phyloP scores from a whole-genome alignment of 176 grass and related monocot species.

The Juncus inflexus region DNA sequence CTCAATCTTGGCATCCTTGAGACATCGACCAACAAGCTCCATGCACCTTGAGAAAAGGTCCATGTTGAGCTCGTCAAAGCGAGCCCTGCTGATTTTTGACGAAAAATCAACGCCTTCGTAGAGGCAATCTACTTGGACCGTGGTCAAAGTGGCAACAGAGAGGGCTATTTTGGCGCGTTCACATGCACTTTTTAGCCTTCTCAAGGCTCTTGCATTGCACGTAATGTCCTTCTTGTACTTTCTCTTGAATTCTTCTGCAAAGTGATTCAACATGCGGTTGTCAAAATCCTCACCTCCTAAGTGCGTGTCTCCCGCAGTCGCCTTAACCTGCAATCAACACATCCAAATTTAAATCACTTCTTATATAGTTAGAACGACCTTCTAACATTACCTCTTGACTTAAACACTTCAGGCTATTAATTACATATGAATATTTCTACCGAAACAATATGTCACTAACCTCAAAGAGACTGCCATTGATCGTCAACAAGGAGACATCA shows the following conservation, averaged over 20 bases:
- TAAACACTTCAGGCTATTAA: no score
- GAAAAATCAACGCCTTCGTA: conserved; percentile 21
- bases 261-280: conserved; percentile 14
- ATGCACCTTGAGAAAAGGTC: conserved; percentile 26
- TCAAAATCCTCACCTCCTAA: conserved; percentile 7
- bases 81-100: not conserved
- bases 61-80: conserved; percentile 24
- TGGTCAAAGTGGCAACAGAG: not conserved
- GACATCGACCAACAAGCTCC: conserved; percentile 7
- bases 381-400: no score
- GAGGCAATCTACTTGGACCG: conserved; percentile 11
- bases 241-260: conserved; percentile 22
- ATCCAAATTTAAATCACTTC: no score
- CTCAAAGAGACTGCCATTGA: not conserved
- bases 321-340: no score
- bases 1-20: conserved; percentile 24
- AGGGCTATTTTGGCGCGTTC: conserved; percentile 19
- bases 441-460: no score
- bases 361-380: no score
- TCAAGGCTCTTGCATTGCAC: conserved; percentile 4
- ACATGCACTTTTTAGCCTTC: conserved; percentile 19
- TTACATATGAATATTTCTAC: no score
- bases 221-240: conserved; percentile 25
- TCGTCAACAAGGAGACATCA: conserved; percentile 9
- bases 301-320: not conserved